These are phyloP conservation scores for Amanita polypyramis DNA, from an alignment of 768 basidiomycete genomes.

Conservation along the genomic window DNA sequence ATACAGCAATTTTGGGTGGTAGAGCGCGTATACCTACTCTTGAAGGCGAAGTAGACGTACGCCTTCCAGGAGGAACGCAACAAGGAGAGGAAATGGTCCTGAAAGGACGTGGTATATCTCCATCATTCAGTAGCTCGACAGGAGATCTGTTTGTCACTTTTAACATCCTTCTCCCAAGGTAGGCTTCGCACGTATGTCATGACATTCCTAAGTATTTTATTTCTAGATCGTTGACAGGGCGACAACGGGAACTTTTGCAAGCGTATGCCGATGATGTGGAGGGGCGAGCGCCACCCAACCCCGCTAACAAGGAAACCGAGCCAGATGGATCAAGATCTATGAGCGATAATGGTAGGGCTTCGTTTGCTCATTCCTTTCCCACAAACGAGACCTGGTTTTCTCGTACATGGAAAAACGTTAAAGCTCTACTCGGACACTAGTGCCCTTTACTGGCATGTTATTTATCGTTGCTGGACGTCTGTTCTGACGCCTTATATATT, in stretches of 20 bases:
- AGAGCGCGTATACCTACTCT: conserved; percentile 87
- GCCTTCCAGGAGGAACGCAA: conserved; percentile 87
- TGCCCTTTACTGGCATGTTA: conserved; percentile 43
- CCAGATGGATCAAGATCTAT: conserved; percentile 6
- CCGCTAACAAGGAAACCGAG: conserved; percentile 15
- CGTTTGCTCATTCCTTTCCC: conserved; percentile 49
- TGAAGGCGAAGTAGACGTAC: conserved; percentile 92
- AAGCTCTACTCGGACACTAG: conserved; percentile 63
- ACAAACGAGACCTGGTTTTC: conserved; percentile 58
- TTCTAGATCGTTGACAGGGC: conserved; percentile 65
- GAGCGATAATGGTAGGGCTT: conserved; percentile 67
- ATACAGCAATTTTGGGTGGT: conserved; percentile 89
- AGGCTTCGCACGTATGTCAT: conserved; percentile 16
- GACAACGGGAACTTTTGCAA: conserved; percentile 82
- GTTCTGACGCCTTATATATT: conserved; percentile 17
- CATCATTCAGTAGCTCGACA: conserved; percentile 45
- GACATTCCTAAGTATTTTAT: conserved; percentile 7
- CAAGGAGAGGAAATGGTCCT: conserved; percentile 96
- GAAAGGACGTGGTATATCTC: conserved; percentile 72
- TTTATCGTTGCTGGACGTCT: conserved; percentile 21
- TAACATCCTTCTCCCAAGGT: conserved; percentile 85
- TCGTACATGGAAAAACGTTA: conserved; percentile 57
- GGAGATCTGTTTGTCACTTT: conserved; percentile 90
- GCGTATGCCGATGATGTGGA: conserved; percentile 92
- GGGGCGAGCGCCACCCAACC: conserved; percentile 30